Conservation (phyloP, 2,329 filamentous ascomycete genomes). For the Cercospora zeina region DNA sequence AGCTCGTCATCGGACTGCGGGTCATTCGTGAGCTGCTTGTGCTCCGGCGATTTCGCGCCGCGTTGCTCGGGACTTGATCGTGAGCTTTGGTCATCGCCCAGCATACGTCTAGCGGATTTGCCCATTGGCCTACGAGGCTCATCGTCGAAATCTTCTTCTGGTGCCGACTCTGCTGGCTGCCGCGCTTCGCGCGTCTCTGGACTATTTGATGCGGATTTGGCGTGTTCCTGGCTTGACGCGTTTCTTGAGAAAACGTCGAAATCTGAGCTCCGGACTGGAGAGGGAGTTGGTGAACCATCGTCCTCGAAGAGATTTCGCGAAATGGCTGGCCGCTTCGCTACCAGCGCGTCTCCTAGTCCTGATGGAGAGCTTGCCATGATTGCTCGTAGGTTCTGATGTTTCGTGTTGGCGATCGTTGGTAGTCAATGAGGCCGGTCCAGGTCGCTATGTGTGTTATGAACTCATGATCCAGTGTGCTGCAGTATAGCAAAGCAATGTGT, state of each 20-base stretch:
- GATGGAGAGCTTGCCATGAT: conserved; percentile 19
- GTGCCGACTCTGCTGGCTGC: not conserved
- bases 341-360: conserved; percentile 4
- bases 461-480: not conserved
- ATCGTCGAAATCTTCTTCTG: conserved; percentile 28
- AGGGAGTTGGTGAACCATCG: conserved; percentile 25
- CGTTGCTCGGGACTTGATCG: not conserved
- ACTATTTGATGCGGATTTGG: conserved; percentile 1
- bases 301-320: conserved; percentile 13
- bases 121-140: conserved; percentile 35
- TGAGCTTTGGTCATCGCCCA: conserved; percentile 19
- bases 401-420: not conserved
- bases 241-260: conserved; percentile 16
- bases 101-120: conserved; percentile 37
- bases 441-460: not conserved
- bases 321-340: conserved; percentile 6
- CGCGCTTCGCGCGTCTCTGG: not conserved
- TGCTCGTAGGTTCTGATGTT: conserved; percentile 1
- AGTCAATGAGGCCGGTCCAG: too few species aligned
- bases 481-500: conserved; percentile 4
- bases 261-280: conserved; percentile 18
- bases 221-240: conserved; percentile 18
- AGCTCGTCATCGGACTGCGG: conserved; percentile 33
- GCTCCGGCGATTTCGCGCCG: conserved; percentile 10
- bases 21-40: not conserved